These are phyloP conservation scores for Zizania palustris DNA, from an alignment of 202 grass and related monocot genomes.

Conservation along the genomic window DNA sequence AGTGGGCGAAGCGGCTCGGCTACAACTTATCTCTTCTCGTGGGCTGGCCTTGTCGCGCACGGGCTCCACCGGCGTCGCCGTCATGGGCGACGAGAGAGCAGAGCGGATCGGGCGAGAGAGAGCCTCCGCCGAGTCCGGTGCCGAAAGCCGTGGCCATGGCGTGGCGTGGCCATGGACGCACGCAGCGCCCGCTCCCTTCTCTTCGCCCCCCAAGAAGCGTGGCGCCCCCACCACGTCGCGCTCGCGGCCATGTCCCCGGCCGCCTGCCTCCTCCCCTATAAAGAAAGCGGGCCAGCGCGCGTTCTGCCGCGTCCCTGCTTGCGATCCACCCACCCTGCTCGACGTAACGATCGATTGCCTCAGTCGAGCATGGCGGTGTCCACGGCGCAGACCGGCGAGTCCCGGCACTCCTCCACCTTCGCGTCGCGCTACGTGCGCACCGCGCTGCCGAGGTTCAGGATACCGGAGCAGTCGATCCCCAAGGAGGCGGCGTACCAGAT, in stretches of 20 bases:
- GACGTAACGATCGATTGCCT: neutral
- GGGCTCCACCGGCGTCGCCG: too few relatives aligned
- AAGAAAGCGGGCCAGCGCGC: neutral
- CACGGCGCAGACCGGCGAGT: conserved; percentile 50
- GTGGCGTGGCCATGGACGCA: neutral
- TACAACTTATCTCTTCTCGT: too few relatives aligned
- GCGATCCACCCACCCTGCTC: neutral
- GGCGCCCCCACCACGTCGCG: conserved; percentile 27
- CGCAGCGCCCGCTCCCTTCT: neutral
- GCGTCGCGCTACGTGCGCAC: conserved; percentile 80
- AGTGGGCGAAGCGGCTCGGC: too few relatives aligned
- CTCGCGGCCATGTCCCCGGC: neutral
- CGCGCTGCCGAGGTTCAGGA: conserved; percentile 59
- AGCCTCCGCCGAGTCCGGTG: conserved; percentile 11
- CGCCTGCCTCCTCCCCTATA: neutral
- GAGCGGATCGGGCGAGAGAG: neutral
- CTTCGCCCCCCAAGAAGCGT: conserved; percentile 7
- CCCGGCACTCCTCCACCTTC: conserved; percentile 76
- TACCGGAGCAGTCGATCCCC: neutral
- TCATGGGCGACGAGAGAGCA: neutral
- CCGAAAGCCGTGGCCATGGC: conserved; percentile 37
- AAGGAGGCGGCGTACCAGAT: conserved; percentile 8
- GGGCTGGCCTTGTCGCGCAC: too few relatives aligned
- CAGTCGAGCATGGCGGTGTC: conserved; percentile 52
- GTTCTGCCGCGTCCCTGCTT: neutral